Conservation (phyloP, 2,329 filamentous ascomycete species). For the Thielaviopsis cerberus region DNA sequence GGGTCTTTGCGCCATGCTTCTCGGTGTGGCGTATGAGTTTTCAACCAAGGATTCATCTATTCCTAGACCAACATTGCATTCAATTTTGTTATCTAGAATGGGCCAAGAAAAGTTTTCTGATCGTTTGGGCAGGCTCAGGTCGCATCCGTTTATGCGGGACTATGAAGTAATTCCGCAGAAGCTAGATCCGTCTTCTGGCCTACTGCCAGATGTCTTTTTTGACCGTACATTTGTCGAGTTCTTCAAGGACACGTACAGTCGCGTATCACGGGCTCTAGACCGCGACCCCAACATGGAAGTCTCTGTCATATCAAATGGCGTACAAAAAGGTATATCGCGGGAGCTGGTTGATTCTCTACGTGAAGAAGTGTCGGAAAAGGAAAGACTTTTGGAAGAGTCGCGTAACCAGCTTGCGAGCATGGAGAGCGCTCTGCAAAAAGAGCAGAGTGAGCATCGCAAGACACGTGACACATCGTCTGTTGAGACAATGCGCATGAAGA, state of each 20-base stretch:
- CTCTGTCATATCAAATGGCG: constrained; percentile 56
- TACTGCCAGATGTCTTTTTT: constrained; percentile 66
- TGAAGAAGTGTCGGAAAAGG: constrained; percentile 56
- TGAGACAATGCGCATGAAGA: constrained; percentile 40
- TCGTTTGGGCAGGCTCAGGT: constrained; percentile 56
- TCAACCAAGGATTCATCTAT: constrained; percentile 94
- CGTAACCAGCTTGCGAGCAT: constrained; percentile 9
- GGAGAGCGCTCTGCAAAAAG: constrained; percentile 25
- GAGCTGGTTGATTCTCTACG: constrained; percentile 78
- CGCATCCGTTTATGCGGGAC: constrained; percentile 63
- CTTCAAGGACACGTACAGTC: constrained; percentile 86
- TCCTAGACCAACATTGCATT: constrained; percentile 59
- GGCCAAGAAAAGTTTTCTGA: constrained; percentile 78
- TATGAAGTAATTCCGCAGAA: constrained; percentile 73
- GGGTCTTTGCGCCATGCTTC: constrained; percentile 64
- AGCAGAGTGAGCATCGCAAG: constrained; percentile 25
- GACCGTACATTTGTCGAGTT: constrained; percentile 80
- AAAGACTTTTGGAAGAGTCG: constrained; percentile 16
- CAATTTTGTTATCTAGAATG: constrained; percentile 56
- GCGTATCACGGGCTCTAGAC: constrained; percentile 68
- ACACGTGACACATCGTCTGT: constrained; percentile 29
- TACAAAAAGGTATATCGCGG: constrained; percentile 81
- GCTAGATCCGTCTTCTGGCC: constrained; percentile 29
- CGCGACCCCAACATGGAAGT: constrained; percentile 78
- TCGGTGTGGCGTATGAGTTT: constrained; percentile 88